These are phyloP conservation scores for Pascua guehoae DNA, from an alignment of 1,284 basidiomycete genomes.

Conservation along the genomic window DNA sequence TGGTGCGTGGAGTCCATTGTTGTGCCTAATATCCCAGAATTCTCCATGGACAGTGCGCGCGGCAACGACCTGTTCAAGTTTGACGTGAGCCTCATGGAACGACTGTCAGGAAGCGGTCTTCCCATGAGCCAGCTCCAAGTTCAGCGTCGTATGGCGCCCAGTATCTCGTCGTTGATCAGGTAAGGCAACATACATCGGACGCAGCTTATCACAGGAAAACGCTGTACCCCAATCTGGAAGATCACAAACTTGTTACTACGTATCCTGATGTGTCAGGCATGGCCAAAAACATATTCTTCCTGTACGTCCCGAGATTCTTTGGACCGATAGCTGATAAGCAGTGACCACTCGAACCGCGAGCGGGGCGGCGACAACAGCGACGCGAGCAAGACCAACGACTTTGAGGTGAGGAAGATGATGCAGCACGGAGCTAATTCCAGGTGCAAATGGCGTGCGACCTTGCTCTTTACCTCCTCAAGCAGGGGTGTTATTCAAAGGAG, in stretches of 20 bases:
- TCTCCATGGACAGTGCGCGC: constrained; percentile 57
- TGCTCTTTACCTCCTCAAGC: constrained; percentile 61
- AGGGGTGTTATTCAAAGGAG: constrained; percentile 58
- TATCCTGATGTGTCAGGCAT: constrained; percentile 61
- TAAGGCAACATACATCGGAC: constrained; percentile 9
- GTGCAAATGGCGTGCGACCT: constrained; percentile 67
- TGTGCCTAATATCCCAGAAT: constrained; percentile 38
- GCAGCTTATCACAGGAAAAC: constrained; percentile 51
- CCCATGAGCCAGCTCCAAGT: constrained; percentile 55
- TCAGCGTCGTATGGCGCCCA: constrained; percentile 55
- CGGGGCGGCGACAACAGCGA: constrained; percentile 58
- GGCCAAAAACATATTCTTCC: constrained; percentile 59
- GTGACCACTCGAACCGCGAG: constrained; percentile 56
- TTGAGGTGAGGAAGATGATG: constrained; percentile 55
- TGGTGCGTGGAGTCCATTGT: constrained; percentile 49
- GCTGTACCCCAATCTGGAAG: constrained; percentile 59
- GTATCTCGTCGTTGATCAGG: constrained; percentile 54
- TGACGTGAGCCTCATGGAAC: constrained; percentile 63
- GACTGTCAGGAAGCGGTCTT: constrained; percentile 55
- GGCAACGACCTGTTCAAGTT: constrained; percentile 57
- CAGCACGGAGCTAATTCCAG: constrained; percentile 41
- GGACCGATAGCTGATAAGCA: neutral
- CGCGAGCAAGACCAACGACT: constrained; percentile 61
- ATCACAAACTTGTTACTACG: constrained; percentile 55
- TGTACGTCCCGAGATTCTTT: constrained; percentile 27